Conservation (phyloP, 208 protist species). For the Naegleria lovaniensis region DNA sequence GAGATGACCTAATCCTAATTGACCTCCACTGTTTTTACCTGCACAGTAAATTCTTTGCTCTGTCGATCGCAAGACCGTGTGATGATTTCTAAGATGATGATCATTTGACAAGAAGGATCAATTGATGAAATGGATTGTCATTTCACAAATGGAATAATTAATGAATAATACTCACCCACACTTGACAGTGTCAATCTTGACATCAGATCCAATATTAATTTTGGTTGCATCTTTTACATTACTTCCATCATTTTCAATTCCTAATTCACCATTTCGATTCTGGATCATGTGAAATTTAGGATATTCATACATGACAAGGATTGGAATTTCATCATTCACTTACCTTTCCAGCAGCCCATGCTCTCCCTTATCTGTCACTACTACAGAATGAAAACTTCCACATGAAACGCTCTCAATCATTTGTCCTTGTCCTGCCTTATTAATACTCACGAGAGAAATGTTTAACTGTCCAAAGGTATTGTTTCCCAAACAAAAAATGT, state of each 20-base stretch:
- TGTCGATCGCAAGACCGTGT: not conserved
- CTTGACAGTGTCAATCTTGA: not conserved
- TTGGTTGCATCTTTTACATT: not conserved
- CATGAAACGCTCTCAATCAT: not conserved
- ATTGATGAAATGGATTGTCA: no score
- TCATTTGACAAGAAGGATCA: no score
- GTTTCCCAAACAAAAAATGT: not conserved
- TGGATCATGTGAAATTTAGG: not conserved
- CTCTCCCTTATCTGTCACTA: not conserved
- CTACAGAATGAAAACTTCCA: not conserved
- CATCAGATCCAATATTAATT: not conserved
- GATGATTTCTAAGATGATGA: not conserved
- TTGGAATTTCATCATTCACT: not conserved
- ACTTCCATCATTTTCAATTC: conserved; percentile 10
- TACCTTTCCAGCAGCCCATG: not conserved
- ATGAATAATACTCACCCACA: not conserved
- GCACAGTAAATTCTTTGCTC: not conserved
- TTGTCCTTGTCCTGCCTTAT: not conserved
- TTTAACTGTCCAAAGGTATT: conserved; percentile 3
- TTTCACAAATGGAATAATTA: not conserved
- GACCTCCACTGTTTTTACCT: conserved; percentile 9
- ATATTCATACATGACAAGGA: not conserved
- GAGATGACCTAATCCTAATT: conserved; percentile 1
- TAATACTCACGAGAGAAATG: not conserved
- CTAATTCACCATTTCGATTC: not conserved